phyloP scores from a whole-genome alignment of 495 filamentous ascomycete species.

The Penicillium desertorum region DNA sequence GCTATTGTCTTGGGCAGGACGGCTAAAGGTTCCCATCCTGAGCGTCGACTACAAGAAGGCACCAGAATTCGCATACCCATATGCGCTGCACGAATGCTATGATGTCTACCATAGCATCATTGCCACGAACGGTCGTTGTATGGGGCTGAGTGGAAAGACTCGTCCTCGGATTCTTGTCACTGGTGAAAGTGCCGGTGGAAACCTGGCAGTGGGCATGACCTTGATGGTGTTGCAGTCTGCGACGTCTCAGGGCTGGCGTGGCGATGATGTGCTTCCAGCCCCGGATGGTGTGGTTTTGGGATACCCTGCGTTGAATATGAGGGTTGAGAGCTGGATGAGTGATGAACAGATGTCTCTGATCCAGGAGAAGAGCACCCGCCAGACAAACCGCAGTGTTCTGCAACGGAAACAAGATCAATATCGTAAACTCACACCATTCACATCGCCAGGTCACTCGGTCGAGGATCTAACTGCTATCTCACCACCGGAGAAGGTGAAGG shows the following conservation, averaged over 20 bases:
- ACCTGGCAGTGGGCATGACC: constrained; percentile 76
- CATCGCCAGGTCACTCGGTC: constrained; percentile 68
- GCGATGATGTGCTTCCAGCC: constrained; percentile 62
- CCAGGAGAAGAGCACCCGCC: constrained; percentile 73
- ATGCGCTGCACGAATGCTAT: constrained; percentile 93
- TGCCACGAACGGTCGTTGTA: constrained; percentile 70
- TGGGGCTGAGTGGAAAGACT: constrained; percentile 74
- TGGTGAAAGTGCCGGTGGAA: constrained; percentile 92
- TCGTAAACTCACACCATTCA: constrained; percentile 54
- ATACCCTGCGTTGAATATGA: constrained; percentile 91
- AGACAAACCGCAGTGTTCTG: constrained; percentile 73
- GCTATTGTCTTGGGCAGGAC: constrained; percentile 83
- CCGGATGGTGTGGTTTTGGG: constrained; percentile 82
- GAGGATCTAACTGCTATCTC: constrained; percentile 36
- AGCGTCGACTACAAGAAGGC: constrained; percentile 94
- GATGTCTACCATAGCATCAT: constrained; percentile 87
- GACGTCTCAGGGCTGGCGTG: constrained; percentile 55
- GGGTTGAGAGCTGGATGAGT: constrained; percentile 98
- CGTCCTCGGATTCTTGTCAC: constrained; percentile 76
- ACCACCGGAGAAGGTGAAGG: constrained; percentile 37
- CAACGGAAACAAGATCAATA: constrained; percentile 75
- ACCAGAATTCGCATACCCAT: constrained; percentile 92
- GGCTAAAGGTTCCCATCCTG: constrained; percentile 77
- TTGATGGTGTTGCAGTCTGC: constrained; percentile 84
- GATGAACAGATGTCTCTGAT: constrained; percentile 97